A percentile compares a stretch with the other conserved stretches of the same genome.
Conservation (phyloP, 345 rosid genomes). For the Pistacia atlantica region DNA sequence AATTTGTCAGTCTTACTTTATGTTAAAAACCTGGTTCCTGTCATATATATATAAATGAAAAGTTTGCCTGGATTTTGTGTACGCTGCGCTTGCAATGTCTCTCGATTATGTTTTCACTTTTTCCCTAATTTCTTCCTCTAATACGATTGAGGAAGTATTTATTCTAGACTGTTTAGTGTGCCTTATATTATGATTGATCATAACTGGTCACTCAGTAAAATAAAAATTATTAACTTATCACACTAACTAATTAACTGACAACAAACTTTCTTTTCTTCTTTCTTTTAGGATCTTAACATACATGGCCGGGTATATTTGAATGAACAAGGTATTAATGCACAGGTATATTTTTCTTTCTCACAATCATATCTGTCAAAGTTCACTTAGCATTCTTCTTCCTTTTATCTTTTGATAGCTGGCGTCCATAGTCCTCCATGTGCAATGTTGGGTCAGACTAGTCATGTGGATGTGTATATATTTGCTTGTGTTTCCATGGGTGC, state of each 20-base stretch:
- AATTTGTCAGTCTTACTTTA: too few relatives aligned
- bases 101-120: neutral
- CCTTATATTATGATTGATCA: neutral
- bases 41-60: too few relatives aligned
- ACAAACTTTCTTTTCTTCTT: neutral
- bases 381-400: neutral
- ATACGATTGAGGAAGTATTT: too few relatives aligned
- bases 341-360: slow-evolving; percentile 48
- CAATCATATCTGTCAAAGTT: neutral
- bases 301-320: slow-evolving; percentile 81
- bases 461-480: too few relatives aligned
- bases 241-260: neutral
- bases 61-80: too few relatives aligned
- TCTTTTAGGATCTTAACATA: slow-evolving; percentile 60
- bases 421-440: neutral
- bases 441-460: neutral
- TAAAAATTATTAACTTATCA: neutral
- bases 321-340: slow-evolving; percentile 95
- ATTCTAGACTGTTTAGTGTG: neutral
- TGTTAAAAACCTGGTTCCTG: too few relatives aligned
- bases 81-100: too few relatives aligned
- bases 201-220: neutral
- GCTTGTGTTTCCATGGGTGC: too few relatives aligned
- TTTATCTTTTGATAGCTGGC: too few relatives aligned
- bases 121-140: neutral